Evolutionary conservation across 345 rosid genomes (phyloP).

Genomic region (Boechera divaricarpa): DNA sequence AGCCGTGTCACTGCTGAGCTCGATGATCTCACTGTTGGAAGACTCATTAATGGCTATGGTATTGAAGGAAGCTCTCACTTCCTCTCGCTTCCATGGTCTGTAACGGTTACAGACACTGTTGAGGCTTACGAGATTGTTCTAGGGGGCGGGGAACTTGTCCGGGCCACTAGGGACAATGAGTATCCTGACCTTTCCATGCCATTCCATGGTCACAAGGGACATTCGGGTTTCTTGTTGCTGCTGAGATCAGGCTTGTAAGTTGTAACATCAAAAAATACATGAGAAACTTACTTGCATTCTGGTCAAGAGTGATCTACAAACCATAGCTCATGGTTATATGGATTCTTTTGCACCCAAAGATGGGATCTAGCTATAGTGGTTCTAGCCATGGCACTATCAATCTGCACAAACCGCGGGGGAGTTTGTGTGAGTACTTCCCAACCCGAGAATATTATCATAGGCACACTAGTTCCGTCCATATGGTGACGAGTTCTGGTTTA

Average conservation of each 20-base stretch:
- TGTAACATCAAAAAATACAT: too few relatives aligned
- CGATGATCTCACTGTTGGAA: slow-evolving; percentile 59
- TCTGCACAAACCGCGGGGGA: too few relatives aligned
- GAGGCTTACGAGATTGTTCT: slow-evolving; percentile 87
- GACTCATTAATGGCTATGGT: slow-evolving; percentile 91
- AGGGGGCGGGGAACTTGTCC: slow-evolving; percentile 77
- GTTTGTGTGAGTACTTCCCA: too few relatives aligned
- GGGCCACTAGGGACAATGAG: slow-evolving; percentile 88
- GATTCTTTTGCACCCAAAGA: too few relatives aligned
- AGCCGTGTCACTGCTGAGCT: neutral
- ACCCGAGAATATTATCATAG: too few relatives aligned
- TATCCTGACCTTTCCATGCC: slow-evolving; percentile 85
- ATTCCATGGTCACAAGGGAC: slow-evolving; percentile 96
- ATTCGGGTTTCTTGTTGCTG: slow-evolving; percentile 75
- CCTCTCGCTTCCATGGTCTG: slow-evolving; percentile 84
- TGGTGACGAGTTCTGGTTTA: too few relatives aligned
- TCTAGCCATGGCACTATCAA: too few relatives aligned
- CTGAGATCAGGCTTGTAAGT: slow-evolving; percentile 55
- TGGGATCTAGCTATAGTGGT: too few relatives aligned
- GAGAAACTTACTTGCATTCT: too few relatives aligned
- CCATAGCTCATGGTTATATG: too few relatives aligned
- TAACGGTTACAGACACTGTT: slow-evolving; percentile 70
- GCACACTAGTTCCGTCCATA: too few relatives aligned
- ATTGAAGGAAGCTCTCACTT: slow-evolving; percentile 97
- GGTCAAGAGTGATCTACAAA: too few relatives aligned